Evolutionary conservation across 169 alveolate genomes (phyloP), one percentile per base, ranked within the genome.

Genomic region (Cyclospora cayetanensis): DNA sequence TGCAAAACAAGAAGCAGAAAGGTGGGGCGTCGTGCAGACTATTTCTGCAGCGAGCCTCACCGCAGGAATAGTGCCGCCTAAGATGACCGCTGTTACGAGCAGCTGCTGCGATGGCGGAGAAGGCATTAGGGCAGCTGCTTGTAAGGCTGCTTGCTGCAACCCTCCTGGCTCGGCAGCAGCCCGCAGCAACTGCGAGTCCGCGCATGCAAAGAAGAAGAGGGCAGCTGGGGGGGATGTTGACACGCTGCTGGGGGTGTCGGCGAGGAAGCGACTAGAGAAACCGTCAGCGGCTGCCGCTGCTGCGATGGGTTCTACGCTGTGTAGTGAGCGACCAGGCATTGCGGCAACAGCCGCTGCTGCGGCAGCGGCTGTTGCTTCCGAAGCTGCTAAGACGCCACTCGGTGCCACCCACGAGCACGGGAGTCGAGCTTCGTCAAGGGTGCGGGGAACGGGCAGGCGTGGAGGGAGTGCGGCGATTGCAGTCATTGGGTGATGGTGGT

Each of bases 271-370:
- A 18, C 34, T 46, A 34, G 55, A 76, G 41, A 76, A 76, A 11
- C 20, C 39, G 43, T 76, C 86, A 42, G 86, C 86, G 0, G 66
- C 86, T 1, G 35, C 86, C 9, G 55, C 86, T 20, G 86, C 86
- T 15, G 86, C 86, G 27, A 76, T 63, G 25, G 86, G 86, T 41
- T 76, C 86, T 4, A 76, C 11, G 68, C 46, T 76, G 43, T 76
- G 68, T 31, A 76, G 63, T 27, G 22, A 25, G 43, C 86, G 63
- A 63, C 86, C 86, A 18, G 66, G 86, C 86, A 76, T 76, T 76
- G 86, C 66, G 9, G 86, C 86, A 15, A 66, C 86, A 4, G 86
- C 86, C 2, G 86, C 86, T 7, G 86, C 86, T 42, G 66, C 63
- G 39, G 86, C 86, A 25, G 86, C 66, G 29, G n/a, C 35, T 9